phyloP scores from a whole-genome alignment of 352 stramenopile genomes.

The Globisporangium mamillatum region DNA sequence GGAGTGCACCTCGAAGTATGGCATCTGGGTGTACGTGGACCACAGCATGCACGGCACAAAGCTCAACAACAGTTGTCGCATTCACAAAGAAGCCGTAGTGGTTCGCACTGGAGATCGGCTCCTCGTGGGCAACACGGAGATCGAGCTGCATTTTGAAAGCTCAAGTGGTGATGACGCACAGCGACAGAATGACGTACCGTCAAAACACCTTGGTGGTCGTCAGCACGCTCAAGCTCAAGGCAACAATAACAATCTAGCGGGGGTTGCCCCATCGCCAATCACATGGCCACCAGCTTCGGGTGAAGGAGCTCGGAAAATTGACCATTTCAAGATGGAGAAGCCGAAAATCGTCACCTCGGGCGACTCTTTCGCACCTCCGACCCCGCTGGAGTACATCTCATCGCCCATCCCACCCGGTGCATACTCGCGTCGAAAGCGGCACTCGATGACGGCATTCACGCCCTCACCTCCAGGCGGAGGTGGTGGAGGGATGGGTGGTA shows the following conservation, averaged over 20 bases:
- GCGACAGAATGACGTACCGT: slow-evolving; percentile 7
- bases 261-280: slow-evolving; percentile 15
- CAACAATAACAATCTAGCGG: neutral
- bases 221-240: slow-evolving; percentile 2
- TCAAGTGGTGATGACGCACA: neutral
- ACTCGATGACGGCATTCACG: slow-evolving; percentile 41
- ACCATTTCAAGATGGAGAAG: slow-evolving; percentile 4
- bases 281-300: neutral
- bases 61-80: slow-evolving; percentile 31
- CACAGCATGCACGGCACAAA: slow-evolving; percentile 53
- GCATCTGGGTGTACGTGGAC: slow-evolving; percentile 79
- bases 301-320: neutral
- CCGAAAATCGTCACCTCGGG: slow-evolving; percentile 29
- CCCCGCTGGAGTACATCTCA: slow-evolving; percentile 51
- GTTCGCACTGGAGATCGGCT: slow-evolving; percentile 59
- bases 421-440: slow-evolving; percentile 45
- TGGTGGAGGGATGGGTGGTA: slow-evolving; percentile 10
- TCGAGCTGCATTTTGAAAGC: slow-evolving; percentile 36
- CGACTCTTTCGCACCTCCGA: slow-evolving; percentile 13
- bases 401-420: slow-evolving; percentile 40
- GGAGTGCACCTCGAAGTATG: slow-evolving; percentile 40
- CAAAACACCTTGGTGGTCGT: slow-evolving; percentile 7
- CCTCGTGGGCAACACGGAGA: slow-evolving; percentile 49
- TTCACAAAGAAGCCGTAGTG: slow-evolving; percentile 52
- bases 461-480: slow-evolving; percentile 15